These are phyloP conservation scores for Claviceps sp. DNA, from an alignment of 2,329 filamentous ascomycete species.

Conservation along the genomic window DNA sequence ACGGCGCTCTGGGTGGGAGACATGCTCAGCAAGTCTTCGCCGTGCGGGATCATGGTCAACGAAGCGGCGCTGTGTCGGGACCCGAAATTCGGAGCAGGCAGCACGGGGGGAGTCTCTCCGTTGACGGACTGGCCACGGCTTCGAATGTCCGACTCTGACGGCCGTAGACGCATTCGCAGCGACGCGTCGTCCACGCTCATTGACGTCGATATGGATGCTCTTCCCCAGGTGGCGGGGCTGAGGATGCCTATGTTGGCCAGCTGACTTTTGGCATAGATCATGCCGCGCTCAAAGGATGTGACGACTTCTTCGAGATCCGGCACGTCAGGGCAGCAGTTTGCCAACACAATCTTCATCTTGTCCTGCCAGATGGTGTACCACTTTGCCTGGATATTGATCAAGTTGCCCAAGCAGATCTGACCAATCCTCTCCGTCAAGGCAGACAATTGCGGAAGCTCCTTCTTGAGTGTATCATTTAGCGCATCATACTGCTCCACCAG, in stretches of 20 bases:
- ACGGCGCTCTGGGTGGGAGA: constrained; percentile 33
- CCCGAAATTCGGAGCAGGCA: constrained; percentile 53
- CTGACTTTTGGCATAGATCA: constrained; percentile 59
- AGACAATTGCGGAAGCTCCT: constrained; percentile 79
- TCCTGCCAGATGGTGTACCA: constrained; percentile 79
- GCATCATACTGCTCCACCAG: constrained; percentile 81
- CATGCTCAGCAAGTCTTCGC: constrained; percentile 41
- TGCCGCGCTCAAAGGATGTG: constrained; percentile 66
- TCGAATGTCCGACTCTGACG: constrained; percentile 36
- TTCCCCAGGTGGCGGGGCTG: constrained; percentile 56
- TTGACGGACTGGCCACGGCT: constrained; percentile 47
- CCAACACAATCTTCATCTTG: constrained; percentile 65
- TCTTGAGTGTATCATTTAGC: constrained; percentile 84
- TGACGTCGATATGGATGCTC: constrained; percentile 44
- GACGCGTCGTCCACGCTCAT: constrained; percentile 37
- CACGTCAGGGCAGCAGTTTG: constrained; percentile 42
- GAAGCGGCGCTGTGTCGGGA: constrained; percentile 42
- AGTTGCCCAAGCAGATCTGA: constrained; percentile 68
- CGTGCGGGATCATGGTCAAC: too few species aligned
- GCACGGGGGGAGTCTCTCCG: constrained; percentile 46
- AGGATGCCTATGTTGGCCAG: constrained; percentile 61
- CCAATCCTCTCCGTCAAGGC: constrained; percentile 69
- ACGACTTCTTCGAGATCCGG: constrained; percentile 62
- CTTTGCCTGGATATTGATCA: constrained; percentile 68
- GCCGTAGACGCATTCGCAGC: constrained; percentile 34